phyloP scores from a whole-genome alignment of 2,329 filamentous ascomycete species.

The Phaeosphaeria sp. region DNA sequence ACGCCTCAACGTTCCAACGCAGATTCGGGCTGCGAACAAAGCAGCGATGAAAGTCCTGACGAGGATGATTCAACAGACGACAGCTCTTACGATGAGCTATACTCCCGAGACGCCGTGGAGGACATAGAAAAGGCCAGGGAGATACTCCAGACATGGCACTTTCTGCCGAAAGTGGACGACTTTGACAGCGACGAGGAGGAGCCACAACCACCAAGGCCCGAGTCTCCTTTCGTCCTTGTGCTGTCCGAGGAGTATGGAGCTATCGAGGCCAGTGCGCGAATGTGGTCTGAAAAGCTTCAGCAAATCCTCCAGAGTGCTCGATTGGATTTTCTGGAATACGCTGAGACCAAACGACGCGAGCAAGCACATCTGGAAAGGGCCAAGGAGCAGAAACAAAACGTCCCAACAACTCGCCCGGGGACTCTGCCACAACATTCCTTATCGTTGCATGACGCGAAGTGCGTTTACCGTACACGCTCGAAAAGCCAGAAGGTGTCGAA shows the following conservation, averaged over 20 bases:
- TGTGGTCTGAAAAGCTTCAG: background rate
- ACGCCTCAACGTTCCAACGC: background rate
- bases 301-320: background rate
- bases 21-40: background rate
- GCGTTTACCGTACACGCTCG: background rate
- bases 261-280: background rate
- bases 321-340: background rate
- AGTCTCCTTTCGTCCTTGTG: background rate
- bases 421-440: background rate
- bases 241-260: background rate
- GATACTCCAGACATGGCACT: background rate
- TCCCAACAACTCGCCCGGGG: background rate
- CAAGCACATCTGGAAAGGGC: background rate
- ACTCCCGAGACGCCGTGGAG: background rate
- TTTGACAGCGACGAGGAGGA: background rate
- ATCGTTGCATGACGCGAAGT: background rate
- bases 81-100: background rate
- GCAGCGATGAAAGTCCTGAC: background rate
- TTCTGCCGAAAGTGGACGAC: background rate
- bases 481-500: background rate
- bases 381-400: background rate
- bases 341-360: background rate
- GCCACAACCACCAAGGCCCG: background rate
- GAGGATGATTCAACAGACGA: background rate
- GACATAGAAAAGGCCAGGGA: background rate